phyloP scores from a whole-genome alignment of 1,284 basidiomycete species.

The Xanthoconium separans region DNA sequence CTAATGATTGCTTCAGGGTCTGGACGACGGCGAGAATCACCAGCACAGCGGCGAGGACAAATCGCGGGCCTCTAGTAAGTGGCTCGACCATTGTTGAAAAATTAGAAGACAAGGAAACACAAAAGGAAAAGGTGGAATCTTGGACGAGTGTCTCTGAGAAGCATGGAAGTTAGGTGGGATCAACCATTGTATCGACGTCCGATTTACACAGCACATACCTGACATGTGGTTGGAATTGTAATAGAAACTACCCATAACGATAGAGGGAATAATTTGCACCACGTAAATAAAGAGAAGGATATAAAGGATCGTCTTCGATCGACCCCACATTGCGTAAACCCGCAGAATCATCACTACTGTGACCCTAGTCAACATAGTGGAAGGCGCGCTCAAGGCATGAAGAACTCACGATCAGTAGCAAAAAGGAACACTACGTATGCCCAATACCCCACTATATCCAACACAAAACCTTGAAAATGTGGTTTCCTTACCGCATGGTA shows the following conservation, averaged over 20 bases:
- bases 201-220: no score
- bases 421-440: not conserved
- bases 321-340: slow-evolving; percentile 18
- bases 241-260: no score
- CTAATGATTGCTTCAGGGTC: not conserved
- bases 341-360: slow-evolving; percentile 19
- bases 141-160: not conserved
- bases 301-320: slow-evolving; percentile 9
- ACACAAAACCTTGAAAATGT: not conserved
- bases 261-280: no score
- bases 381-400: no score
- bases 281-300: not conserved
- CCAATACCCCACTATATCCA: not conserved
- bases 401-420: slow-evolving; percentile 13
- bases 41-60: not conserved
- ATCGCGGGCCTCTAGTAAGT: not conserved
- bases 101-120: not conserved
- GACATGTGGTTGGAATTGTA: no score
- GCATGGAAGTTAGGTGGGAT: no score
- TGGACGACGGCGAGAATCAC: not conserved
- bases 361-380: no score
- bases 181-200: no score
- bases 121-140: not conserved
- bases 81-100: not conserved
- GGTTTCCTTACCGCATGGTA: no score